A percentile compares a stretch with the other conserved stretches of the same genome.
Conservation (phyloP, 2,329 filamentous ascomycete genomes). For the Akanthomyces dipterigenus region DNA sequence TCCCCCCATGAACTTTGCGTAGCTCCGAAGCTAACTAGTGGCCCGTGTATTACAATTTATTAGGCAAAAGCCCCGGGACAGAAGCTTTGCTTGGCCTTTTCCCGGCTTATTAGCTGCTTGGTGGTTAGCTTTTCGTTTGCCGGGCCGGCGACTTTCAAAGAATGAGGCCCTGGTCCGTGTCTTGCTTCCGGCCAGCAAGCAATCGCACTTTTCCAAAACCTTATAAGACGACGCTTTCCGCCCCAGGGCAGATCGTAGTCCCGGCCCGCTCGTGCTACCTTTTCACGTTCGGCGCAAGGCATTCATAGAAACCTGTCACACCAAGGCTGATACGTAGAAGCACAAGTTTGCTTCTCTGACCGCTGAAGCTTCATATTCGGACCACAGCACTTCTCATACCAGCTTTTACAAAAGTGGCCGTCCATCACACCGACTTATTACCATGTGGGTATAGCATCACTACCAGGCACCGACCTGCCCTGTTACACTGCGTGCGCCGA, state of each 20-base stretch:
- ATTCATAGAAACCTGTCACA: neutral
- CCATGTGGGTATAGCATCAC: neutral
- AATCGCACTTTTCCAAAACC: neutral
- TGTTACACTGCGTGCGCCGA: neutral
- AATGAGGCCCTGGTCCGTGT: neutral
- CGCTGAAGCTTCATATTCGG: neutral
- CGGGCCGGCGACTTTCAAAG: neutral
- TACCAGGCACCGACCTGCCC: neutral
- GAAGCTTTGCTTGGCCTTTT: neutral
- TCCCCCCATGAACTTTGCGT: neutral
- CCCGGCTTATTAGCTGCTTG: neutral
- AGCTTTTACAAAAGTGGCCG: neutral
- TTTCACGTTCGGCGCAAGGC: neutral
- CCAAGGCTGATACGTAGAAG: neutral
- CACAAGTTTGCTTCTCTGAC: neutral
- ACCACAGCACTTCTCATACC: neutral
- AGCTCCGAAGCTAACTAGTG: conserved; percentile 2
- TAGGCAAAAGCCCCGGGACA: neutral
- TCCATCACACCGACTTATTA: conserved; percentile 4
- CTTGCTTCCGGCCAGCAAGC: neutral
- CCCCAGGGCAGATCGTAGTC: neutral
- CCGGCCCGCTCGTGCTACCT: neutral
- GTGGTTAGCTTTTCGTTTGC: neutral
- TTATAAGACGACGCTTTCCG: conserved; percentile 5
- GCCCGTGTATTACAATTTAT: neutral